Evolutionary conservation across 2,329 filamentous ascomycete species (phyloP), one percentile per base, ranked within the genome.

Genomic region (Sclerotinia glacialis): DNA sequence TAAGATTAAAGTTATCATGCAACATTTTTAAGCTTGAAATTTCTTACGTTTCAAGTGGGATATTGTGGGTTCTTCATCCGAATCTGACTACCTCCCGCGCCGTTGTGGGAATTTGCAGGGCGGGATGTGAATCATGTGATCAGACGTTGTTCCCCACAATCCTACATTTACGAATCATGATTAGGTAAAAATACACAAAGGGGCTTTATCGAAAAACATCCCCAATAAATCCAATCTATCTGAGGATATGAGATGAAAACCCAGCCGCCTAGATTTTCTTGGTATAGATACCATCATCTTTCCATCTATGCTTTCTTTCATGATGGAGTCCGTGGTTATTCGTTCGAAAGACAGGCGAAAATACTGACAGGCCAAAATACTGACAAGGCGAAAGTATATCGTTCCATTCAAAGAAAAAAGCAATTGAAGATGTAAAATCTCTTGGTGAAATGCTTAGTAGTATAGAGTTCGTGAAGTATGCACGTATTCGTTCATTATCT

Each of bases 211-310:
- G 37, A 58, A 44, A 31, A 14, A 42, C 14, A 28, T 28, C 3
- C 53, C 16, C 11, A 9, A 53, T 31, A 44, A 16, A 54, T 11
- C 23, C 42, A 31, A 61, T 44, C 42, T 61, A 61, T 61, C 53
- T 49, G 59, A 52, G 44, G n/a, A 46, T 28, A 58, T 44, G 46
- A 54, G 26, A 34, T 34, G 49, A 46, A 54, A 46, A 21, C 28
- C n/a, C 42, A 23, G 2, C 5, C 53, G 42, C 52, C 23, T 59
- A 16, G 40, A 5, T 18, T 44, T 49, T 47, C 62, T 49, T 65
- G 62, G 52, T 40, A 28, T 47, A n/a, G 53, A 37, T 46, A 42
- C 21, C 26, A 23, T n/a, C 50, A 64, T 46, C 49, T 55, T 53
- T 31, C 53, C 42, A 21, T 58, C 53, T 34, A 21, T 56, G 28